phyloP scores from a whole-genome alignment of 805 yeast genomes.

The Ogataea corticis region DNA sequence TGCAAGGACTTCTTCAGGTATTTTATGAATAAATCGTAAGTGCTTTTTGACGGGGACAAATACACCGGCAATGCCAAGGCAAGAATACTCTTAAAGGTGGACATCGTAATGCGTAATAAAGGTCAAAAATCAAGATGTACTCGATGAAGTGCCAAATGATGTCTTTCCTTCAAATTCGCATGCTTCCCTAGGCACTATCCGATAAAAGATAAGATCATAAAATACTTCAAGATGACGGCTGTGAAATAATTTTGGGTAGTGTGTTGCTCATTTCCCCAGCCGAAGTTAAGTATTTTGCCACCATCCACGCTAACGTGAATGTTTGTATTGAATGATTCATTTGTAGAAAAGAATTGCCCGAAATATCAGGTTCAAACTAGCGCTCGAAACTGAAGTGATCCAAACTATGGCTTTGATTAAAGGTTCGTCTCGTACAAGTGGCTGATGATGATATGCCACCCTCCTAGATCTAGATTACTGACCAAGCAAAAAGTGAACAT shows the following conservation, averaged over 20 bases:
- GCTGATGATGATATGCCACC: background rate
- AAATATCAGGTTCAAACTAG: no score
- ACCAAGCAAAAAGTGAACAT: constrained; percentile 38
- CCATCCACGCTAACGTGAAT: background rate
- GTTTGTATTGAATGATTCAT: background rate
- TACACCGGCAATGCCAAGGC: constrained; percentile 3
- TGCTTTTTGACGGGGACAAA: constrained; percentile 6
- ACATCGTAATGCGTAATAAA: no score
- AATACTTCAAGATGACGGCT: no score
- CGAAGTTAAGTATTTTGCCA: constrained; percentile 1
- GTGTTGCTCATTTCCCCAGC: constrained; percentile 1
- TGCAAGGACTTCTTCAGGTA: constrained; percentile 9
- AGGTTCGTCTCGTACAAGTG: background rate
- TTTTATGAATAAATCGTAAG: constrained; percentile 13
- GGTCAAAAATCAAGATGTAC: no score
- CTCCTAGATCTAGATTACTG: background rate
- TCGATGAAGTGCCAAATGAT: no score
- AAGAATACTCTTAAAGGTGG: background rate
- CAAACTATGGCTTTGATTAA: background rate
- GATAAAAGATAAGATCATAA: no score
- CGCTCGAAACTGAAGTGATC: no score
- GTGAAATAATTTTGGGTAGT: constrained; percentile 1
- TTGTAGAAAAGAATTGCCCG: background rate
- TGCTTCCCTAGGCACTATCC: no score
- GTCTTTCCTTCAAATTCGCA: no score